Evolutionary conservation across 2,329 filamentous ascomycete species (phyloP), one percentile per base, ranked within the genome.

Genomic region (Colletotrichum sp.): DNA sequence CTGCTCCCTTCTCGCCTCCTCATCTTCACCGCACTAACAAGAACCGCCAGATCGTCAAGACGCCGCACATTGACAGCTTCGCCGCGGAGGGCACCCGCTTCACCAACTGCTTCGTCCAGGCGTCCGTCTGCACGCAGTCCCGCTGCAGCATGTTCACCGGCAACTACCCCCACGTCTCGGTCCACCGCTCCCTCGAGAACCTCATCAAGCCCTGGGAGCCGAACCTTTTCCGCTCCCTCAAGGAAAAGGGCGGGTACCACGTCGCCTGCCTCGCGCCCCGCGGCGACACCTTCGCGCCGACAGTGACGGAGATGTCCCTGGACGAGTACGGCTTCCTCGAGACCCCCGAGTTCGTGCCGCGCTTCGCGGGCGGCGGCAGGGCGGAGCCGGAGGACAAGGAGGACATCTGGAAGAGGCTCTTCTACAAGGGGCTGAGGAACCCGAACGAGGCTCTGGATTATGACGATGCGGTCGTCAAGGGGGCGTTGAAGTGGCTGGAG

Each of bases 151-250:
- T 88, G 83, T 88, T 88, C 72, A 89, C 86, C 0, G 87, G 86
- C 15, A 82, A 81, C 10, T 88, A 88, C 65, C 86, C 86, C 0
- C 87, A 88, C 67, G 86, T 88, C 16, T 83, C 80, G 26, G 87
- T 87, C 1, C 86, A 89, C 77, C 84, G 87, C 30, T 86, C 82
- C 28, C 83, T 88, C 6, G 82, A 88, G 21, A 88, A 87, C 48
- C 82, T 89, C 10, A 84, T 89, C 77, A 88, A 88, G 76, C 86
- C 87, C 1, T 87, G 86, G 86, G 87, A 89, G 76, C 86, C 85
- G 2, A 89, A 89, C 64, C 67, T 89, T 3, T 87, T 89, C 74
- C 83, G 86, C 9, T 83, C 80, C 4, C 74, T 88, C 15, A 87
- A 86, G 66, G 86, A 88, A 55, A 58, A 64, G 18, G 78, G 79